Evolutionary conservation across 805 yeast species (phyloP), one percentile per base, ranked within the genome.

Genomic region (Priceomyces haplophilus): DNA sequence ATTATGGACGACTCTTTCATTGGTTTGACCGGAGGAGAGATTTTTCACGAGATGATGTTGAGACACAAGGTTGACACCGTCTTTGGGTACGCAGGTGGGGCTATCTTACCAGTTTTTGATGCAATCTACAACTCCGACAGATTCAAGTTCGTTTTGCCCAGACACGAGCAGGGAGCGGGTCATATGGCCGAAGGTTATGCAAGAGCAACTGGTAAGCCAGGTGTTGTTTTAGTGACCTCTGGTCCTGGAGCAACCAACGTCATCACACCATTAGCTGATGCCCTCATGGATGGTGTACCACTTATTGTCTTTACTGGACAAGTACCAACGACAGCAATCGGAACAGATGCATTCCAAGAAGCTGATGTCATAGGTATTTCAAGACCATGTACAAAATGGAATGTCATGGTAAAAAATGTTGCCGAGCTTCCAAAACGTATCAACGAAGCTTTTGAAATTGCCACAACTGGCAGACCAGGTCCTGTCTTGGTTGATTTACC

Each of bases 171-270:
- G 70, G 99, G 99, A 64, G 99, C 98, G 13, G 99, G 99, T 41
- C 99, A 93, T 69, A 93, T 93, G 98, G 99, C 99, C 43, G 97
- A 93, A 71, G 99, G 99, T 46, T 93, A 93, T 55, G 97, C 99
- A 43, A 78, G 95, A 53, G 99, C 96, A 32, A 69, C 81, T 15
- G 99, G 98, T 46, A 93, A 88, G 67, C 95, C 97, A 11, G 99
- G 99, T 71, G 95, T 93, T 51, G 98, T 93, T 38, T 73, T 93
- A 56, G 99, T 93, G 40, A 93, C 99, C n/a, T 88, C 97, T 1
- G 99, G 99, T 40, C 99, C 99, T 23, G 99, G 98, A 60, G 99
- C 98, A 38, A 93, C 99, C 42, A 93, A 93, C 61, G 97, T 93
- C 46, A 83, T 93, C 50, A 93, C 99, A n/a, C 97, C 99, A 43